These are phyloP conservation scores for Fusarium pseudoanthophilum DNA, from an alignment of 2,329 filamentous ascomycete species.

Conservation along the genomic window DNA sequence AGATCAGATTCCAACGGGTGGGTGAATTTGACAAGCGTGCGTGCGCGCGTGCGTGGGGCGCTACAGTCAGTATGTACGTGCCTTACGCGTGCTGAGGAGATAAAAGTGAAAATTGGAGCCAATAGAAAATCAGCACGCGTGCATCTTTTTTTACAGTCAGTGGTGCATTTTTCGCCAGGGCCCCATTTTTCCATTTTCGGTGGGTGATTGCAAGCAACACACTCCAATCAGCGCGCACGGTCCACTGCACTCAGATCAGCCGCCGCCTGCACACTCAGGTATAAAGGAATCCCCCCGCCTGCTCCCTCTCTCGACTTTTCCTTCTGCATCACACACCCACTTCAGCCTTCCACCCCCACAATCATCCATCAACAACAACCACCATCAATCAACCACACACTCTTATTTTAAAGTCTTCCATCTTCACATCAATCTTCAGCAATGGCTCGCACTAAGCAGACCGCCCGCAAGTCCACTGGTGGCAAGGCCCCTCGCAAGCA, in stretches of 20 bases:
- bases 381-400: slow-evolving; percentile 37
- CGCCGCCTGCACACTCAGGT: slow-evolving; percentile 50
- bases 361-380: slow-evolving; percentile 45
- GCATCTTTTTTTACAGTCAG: slow-evolving; percentile 25
- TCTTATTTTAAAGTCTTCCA: slow-evolving; percentile 43
- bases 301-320: slow-evolving; percentile 50
- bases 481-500: slow-evolving; percentile 90
- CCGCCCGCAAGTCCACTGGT: slow-evolving; percentile 80
- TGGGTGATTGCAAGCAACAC: slow-evolving; percentile 39
- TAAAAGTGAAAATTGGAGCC: slow-evolving; percentile 20
- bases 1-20: slow-evolving; percentile 15
- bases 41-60: slow-evolving; percentile 9
- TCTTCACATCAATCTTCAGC: slow-evolving; percentile 52
- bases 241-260: slow-evolving; percentile 51
- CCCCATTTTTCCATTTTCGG: slow-evolving; percentile 39
- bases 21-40: not conserved
- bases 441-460: slow-evolving; percentile 76
- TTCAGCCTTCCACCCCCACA: slow-evolving; percentile 46
- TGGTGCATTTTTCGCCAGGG: slow-evolving; percentile 30
- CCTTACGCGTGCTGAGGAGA: not conserved
- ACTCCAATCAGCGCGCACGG: slow-evolving; percentile 42
- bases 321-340: slow-evolving; percentile 57
- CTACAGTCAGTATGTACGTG: not conserved
- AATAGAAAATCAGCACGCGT: slow-evolving; percentile 45
- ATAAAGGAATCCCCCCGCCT: slow-evolving; percentile 60